A percentile compares a stretch with the other conserved stretches of the same genome.
Evolutionary conservation across 2,329 filamentous ascomycete species (phyloP).

Genomic region (Elsinoe australis): DNA sequence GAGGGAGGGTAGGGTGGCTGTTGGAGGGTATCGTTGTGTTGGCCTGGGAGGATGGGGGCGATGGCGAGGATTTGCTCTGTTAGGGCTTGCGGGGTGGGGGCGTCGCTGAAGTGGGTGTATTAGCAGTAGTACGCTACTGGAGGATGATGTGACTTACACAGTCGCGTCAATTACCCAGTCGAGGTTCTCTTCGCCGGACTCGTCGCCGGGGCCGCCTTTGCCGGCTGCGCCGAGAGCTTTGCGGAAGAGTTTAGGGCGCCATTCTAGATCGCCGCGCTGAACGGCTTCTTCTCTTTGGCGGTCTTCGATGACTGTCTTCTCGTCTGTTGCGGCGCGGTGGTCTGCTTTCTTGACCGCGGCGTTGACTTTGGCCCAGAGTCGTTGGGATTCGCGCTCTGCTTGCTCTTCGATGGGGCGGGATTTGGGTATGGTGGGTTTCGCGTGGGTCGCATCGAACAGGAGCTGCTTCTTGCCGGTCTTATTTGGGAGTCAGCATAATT

Average conservation of each 20-base stretch:
- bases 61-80: conserved; percentile 75
- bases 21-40: conserved; percentile 55
- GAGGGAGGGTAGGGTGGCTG: conserved; percentile 24
- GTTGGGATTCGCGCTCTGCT: conserved; percentile 81
- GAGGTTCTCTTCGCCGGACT: conserved; percentile 78
- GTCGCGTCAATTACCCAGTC: conserved; percentile 91
- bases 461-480: conserved; percentile 83
- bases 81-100: conserved; percentile 57
- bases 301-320: conserved; percentile 95
- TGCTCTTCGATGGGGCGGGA: conserved; percentile 78
- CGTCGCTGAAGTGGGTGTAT: conserved; percentile 46
- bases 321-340: conserved; percentile 81
- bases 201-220: conserved; percentile 43
- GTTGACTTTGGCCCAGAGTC: conserved; percentile 73
- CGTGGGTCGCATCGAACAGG: conserved; percentile 76
- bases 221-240: conserved; percentile 62
- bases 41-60: conserved; percentile 74
- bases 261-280: conserved; percentile 70
- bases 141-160: conserved; percentile 54
- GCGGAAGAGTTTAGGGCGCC: conserved; percentile 82
- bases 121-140: conserved; percentile 7
- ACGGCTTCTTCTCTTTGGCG: conserved; percentile 83
- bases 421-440: conserved; percentile 66
- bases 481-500: too few relatives aligned
- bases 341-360: conserved; percentile 76